Conservation (phyloP, 352 stramenopile genomes). For the Phytophthora multivora region DNA sequence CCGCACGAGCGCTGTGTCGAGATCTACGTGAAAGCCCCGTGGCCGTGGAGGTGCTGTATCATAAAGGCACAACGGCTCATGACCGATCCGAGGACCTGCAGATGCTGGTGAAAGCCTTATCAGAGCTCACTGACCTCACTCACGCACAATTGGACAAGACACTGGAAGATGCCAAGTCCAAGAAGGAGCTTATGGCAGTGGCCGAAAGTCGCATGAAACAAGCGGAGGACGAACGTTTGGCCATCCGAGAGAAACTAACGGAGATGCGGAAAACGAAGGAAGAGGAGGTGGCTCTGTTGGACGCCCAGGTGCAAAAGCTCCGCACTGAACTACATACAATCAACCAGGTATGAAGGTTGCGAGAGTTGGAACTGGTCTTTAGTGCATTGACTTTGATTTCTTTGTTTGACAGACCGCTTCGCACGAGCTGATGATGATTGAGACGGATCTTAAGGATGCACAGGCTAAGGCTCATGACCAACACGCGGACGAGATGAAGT, state of each 20-base stretch:
- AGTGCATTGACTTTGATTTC: not conserved
- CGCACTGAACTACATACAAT: constrained; percentile 75
- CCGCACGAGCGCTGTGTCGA: constrained; percentile 67
- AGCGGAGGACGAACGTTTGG: constrained; percentile 76
- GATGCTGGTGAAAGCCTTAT: constrained; percentile 76
- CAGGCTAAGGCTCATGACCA: constrained; percentile 75
- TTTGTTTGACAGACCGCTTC: constrained; percentile 45
- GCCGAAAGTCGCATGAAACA: constrained; percentile 83
- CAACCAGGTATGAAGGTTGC: constrained; percentile 49
- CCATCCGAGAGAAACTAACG: constrained; percentile 77
- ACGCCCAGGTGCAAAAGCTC: constrained; percentile 84
- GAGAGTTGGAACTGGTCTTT: not conserved
- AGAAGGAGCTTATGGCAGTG: constrained; percentile 79
- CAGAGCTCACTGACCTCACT: constrained; percentile 82
- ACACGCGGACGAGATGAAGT: constrained; percentile 82
- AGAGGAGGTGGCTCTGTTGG: constrained; percentile 79
- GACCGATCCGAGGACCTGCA: constrained; percentile 72
- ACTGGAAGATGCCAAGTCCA: constrained; percentile 85
- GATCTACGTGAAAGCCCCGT: constrained; percentile 77
- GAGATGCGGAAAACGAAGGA: constrained; percentile 84
- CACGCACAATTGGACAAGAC: constrained; percentile 82
- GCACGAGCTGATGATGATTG: constrained; percentile 79
- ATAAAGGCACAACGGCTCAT: constrained; percentile 56
- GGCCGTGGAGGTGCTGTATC: constrained; percentile 76
- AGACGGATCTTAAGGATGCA: constrained; percentile 75